Evolutionary conservation across 1,284 basidiomycete genomes (phyloP).

Genomic region (Polyporus tsugae): DNA sequence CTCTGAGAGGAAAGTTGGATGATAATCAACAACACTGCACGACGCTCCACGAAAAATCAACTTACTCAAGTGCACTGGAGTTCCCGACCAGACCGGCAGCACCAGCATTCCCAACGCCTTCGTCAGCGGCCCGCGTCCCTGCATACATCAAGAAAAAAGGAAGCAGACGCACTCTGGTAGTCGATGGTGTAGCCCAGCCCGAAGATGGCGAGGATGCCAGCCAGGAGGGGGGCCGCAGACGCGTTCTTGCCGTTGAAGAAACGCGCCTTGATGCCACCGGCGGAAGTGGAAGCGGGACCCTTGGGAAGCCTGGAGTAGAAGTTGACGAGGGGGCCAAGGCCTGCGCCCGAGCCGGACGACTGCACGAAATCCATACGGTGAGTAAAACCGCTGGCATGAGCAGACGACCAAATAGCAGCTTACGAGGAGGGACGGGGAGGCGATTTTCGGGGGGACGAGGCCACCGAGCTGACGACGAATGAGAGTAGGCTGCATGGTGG

Average conservation of each 20-base stretch:
- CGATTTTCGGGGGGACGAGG: conserved; percentile 94
- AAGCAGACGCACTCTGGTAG: conserved; percentile 82
- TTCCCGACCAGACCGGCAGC: neutral
- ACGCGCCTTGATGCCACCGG: conserved; percentile 78
- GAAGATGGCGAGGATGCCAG: conserved; percentile 80
- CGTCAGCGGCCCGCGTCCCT: neutral
- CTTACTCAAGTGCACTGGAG: conserved; percentile 81
- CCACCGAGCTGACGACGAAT: conserved; percentile 83
- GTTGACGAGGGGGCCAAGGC: conserved; percentile 86
- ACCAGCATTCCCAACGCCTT: neutral
- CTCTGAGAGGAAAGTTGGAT: conserved; percentile 53
- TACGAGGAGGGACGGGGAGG: conserved; percentile 89
- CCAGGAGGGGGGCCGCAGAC: conserved; percentile 76
- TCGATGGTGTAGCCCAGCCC: conserved; percentile 89
- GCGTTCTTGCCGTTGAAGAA: conserved; percentile 91
- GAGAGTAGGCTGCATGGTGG: conserved; percentile 82
- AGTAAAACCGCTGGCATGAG: neutral
- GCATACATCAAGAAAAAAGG: conserved; percentile 13
- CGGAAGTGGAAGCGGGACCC: conserved; percentile 69
- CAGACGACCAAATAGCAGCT: conserved; percentile 41
- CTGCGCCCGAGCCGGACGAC: conserved; percentile 71
- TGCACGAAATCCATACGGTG: conserved; percentile 13
- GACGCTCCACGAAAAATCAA: conserved; percentile 8
- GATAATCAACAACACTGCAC: conserved; percentile 35
- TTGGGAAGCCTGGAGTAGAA: conserved; percentile 96